These are phyloP conservation scores for Phlebiopsis flavidoalba DNA, from an alignment of 768 basidiomycete genomes.

Conservation along the genomic window DNA sequence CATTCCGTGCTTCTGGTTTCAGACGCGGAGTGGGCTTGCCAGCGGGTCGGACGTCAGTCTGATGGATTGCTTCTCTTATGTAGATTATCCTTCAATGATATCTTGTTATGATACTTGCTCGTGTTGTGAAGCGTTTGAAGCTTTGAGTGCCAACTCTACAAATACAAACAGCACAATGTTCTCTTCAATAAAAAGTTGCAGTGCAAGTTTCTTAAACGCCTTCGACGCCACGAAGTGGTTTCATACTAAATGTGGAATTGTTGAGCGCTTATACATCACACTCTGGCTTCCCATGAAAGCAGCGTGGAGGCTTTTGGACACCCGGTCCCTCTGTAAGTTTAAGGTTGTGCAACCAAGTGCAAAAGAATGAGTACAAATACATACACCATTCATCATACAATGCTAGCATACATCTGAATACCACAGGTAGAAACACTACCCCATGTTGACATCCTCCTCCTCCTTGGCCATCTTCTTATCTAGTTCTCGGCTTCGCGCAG, in stretches of 20 bases:
- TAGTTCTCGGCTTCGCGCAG: slow-evolving; percentile 67
- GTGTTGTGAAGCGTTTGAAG: not conserved
- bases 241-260: not conserved
- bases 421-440: not conserved
- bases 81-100: not conserved
- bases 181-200: not conserved
- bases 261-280: too few species aligned
- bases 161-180: not conserved
- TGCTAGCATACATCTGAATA: not conserved
- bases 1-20: slow-evolving; percentile 18
- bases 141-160: not conserved
- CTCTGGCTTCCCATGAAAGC: too few species aligned
- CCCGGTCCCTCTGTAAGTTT: too few species aligned
- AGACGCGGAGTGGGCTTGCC: slow-evolving; percentile 21
- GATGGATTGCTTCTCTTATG: slow-evolving; percentile 27
- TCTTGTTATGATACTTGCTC: not conserved
- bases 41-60: slow-evolving; percentile 37
- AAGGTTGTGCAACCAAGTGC: too few species aligned
- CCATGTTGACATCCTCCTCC: slow-evolving; percentile 10
- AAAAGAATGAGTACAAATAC: not conserved
- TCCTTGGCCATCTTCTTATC: slow-evolving; percentile 28
- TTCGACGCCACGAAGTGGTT: not conserved
- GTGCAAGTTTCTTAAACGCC: not conserved
- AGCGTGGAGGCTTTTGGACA: too few species aligned
- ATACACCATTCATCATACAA: not conserved